A percentile compares a stretch with the other conserved stretches of the same genome.
Conservation (phyloP, 805 yeast species). For the Candida montana region DNA sequence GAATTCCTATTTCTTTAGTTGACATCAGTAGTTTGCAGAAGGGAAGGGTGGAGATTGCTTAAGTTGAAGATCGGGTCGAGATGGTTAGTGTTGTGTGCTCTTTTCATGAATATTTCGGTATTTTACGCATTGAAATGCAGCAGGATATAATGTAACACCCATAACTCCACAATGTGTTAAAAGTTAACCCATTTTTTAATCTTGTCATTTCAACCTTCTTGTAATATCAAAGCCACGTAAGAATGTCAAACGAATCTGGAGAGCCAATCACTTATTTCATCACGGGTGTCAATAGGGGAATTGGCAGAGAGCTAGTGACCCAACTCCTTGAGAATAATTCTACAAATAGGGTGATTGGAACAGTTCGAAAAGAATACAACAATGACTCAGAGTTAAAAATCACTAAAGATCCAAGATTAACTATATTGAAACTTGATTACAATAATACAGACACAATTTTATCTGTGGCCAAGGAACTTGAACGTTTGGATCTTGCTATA, state of each 20-base stretch:
- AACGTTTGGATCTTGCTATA: conserved; percentile 20
- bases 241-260: neutral
- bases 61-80: too few species aligned
- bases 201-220: neutral
- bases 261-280: conserved; percentile 21
- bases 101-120: too few species aligned
- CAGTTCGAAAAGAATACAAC: conserved; percentile 13
- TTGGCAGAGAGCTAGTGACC: conserved; percentile 20
- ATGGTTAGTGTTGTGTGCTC: too few species aligned
- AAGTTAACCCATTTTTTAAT: neutral
- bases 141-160: too few species aligned
- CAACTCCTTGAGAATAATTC: conserved; percentile 13
- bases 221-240: neutral
- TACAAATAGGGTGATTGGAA: conserved; percentile 22
- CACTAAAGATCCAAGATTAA: conserved; percentile 20
- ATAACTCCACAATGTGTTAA: too few species aligned
- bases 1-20: too few species aligned
- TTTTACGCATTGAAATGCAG: too few species aligned
- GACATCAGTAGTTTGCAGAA: too few species aligned
- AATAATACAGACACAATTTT: conserved; percentile 12
- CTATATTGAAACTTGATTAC: conserved; percentile 19
- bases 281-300: conserved; percentile 24
- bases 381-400: conserved; percentile 13
- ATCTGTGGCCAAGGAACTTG: conserved; percentile 16
- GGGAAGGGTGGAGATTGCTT: too few species aligned